phyloP scores from a whole-genome alignment of 179 eudicot genomes.

The Vitellaria paradoxa region DNA sequence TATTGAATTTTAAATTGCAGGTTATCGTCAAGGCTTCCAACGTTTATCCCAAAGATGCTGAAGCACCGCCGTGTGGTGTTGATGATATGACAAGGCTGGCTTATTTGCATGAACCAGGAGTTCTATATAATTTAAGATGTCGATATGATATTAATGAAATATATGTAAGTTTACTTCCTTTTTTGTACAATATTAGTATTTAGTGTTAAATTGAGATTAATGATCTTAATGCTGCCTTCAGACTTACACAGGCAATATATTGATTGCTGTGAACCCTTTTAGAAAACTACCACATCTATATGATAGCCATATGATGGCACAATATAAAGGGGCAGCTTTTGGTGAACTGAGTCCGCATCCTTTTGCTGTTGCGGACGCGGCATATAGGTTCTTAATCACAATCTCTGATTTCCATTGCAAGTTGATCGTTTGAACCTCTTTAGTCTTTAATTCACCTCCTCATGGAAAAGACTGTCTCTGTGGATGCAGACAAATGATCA shows the following conservation, averaged over 20 bases:
- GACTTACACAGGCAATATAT: constrained; percentile 93
- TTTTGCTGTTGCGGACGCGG: constrained; percentile 94
- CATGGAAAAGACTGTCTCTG: constrained; percentile 9
- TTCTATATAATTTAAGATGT: constrained; percentile 70
- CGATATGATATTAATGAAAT: constrained; percentile 97
- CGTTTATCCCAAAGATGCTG: constrained; percentile 84
- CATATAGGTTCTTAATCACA: constrained; percentile 57
- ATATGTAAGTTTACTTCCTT: constrained; percentile 55
- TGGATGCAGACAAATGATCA: constrained; percentile 79
- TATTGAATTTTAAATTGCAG: constrained; percentile 41
- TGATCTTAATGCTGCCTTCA: constrained; percentile 34
- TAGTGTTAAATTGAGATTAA: constrained; percentile 15
- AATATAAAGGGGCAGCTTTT: constrained; percentile 89
- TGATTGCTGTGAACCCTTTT: constrained; percentile 96
- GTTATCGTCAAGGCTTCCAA: constrained; percentile 65
- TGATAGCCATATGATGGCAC: constrained; percentile 96
- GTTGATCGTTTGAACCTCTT: constrained; percentile 2
- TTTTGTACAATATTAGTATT: background rate
- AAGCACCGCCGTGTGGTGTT: constrained; percentile 94
- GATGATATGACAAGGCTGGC: constrained; percentile 98
- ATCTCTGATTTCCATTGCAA: constrained; percentile 9
- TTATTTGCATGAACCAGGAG: constrained; percentile 97
- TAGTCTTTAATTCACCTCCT: background rate
- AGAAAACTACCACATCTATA: constrained; percentile 88
- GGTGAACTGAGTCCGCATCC: constrained; percentile 99